phyloP scores from a whole-genome alignment of 2,329 filamentous ascomycete genomes.

The Arthrobotrys iridis region DNA sequence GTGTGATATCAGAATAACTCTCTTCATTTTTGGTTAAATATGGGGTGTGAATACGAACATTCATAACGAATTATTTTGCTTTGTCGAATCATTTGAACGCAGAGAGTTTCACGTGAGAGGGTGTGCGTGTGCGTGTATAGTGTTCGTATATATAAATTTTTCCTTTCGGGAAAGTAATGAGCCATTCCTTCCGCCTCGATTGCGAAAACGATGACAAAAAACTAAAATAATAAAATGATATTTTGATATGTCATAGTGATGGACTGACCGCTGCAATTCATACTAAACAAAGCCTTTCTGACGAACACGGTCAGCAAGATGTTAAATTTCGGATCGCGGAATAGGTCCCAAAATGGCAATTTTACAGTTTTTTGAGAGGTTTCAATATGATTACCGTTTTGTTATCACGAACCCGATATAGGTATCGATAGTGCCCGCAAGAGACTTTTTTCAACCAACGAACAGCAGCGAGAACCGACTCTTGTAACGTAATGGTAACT shows the following conservation, averaged over 20 bases:
- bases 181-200: constrained; percentile 16
- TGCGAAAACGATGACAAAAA: not conserved
- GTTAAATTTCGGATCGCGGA: constrained; percentile 34
- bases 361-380: constrained; percentile 16
- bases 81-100: constrained; percentile 10
- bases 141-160: not conserved
- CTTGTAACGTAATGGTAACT: constrained; percentile 5
- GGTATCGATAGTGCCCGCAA: not conserved
- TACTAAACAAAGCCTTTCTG: not conserved
- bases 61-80: constrained; percentile 20
- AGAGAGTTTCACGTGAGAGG: constrained; percentile 55
- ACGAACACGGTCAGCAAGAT: not conserved
- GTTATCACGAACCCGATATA: constrained; percentile 10
- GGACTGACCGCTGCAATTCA: not conserved
- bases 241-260: not conserved
- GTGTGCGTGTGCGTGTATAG: constrained; percentile 23
- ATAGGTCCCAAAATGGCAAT: not conserved
- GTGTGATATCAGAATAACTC: not conserved
- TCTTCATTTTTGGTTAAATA: constrained; percentile 6
- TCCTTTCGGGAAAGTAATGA: not conserved
- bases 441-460: not conserved
- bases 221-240: not conserved
- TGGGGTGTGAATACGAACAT: constrained; percentile 37
- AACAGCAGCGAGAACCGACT: constrained; percentile 9
- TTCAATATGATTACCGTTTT: constrained; percentile 19